phyloP scores from a whole-genome alignment of 257 asterid species.

The Fraxinus pennsylvanica region DNA sequence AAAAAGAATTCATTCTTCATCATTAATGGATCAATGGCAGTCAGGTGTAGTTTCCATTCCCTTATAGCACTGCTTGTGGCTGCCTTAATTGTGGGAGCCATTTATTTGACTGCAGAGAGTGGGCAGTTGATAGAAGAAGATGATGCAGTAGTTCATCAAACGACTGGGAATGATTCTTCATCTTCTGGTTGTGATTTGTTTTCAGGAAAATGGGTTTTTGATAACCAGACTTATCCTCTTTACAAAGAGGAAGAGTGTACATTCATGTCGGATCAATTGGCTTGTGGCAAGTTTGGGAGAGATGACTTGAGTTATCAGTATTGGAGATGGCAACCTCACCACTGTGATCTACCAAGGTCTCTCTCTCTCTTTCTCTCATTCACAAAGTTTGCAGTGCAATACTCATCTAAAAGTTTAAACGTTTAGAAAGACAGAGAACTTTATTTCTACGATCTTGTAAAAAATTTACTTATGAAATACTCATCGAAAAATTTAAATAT shows the following conservation, averaged over 20 bases:
- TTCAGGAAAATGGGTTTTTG: slow-evolving; percentile 51
- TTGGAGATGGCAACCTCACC: slow-evolving; percentile 59
- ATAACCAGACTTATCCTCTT: slow-evolving; percentile 39
- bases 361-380: neutral
- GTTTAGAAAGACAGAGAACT: neutral
- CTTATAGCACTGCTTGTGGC: slow-evolving; percentile 52
- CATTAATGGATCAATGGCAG: slow-evolving; percentile 33
- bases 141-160: neutral
- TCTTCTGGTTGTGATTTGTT: slow-evolving; percentile 37
- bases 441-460: neutral
- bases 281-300: slow-evolving; percentile 51
- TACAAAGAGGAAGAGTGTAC: slow-evolving; percentile 43
- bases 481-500: neutral
- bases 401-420: neutral
- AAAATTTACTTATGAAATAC: too few relatives aligned
- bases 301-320: slow-evolving; percentile 43
- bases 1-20: slow-evolving; percentile 27
- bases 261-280: slow-evolving; percentile 45
- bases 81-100: slow-evolving; percentile 52
- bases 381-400: neutral
- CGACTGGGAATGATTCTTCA: neutral
- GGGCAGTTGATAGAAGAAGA: slow-evolving; percentile 39
- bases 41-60: slow-evolving; percentile 61
- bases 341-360: slow-evolving; percentile 49
- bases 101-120: slow-evolving; percentile 61